A percentile compares a stretch with the other conserved stretches of the same genome.
Evolutionary conservation across 2,329 filamentous ascomycete species (phyloP).

Genomic region (Fusarium armeniacum): DNA sequence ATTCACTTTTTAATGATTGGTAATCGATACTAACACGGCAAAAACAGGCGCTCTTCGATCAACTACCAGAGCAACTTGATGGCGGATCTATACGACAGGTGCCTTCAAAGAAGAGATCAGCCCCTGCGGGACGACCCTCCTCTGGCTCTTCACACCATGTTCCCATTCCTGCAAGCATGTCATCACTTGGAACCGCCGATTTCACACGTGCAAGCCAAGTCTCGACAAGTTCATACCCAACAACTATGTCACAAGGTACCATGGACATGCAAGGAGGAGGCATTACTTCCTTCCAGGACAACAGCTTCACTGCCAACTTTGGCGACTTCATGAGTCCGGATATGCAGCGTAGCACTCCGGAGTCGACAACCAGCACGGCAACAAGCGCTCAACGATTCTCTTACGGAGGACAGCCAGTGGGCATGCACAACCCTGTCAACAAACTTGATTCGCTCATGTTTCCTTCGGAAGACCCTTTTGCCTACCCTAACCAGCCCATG

Average conservation of each 20-base stretch:
- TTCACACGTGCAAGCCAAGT: slow-evolving; percentile 52
- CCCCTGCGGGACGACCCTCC: slow-evolving; percentile 57
- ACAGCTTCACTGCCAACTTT: slow-evolving; percentile 57
- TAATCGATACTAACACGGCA: slow-evolving; percentile 26
- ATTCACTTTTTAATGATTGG: slow-evolving; percentile 24
- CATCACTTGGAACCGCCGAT: slow-evolving; percentile 54
- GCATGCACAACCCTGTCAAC: slow-evolving; percentile 65
- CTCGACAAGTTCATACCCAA: slow-evolving; percentile 48
- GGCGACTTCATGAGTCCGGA: slow-evolving; percentile 63
- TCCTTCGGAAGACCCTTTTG: slow-evolving; percentile 81
- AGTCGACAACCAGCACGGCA: slow-evolving; percentile 58
- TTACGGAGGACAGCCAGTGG: slow-evolving; percentile 53
- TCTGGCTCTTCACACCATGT: slow-evolving; percentile 50
- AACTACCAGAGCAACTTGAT: slow-evolving; percentile 80
- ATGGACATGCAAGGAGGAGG: slow-evolving; percentile 54
- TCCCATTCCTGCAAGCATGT: slow-evolving; percentile 52
- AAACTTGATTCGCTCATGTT: slow-evolving; percentile 87
- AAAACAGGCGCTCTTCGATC: slow-evolving; percentile 82
- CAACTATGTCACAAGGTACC: slow-evolving; percentile 51
- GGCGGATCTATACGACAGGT: slow-evolving; percentile 58
- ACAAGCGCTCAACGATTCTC: slow-evolving; percentile 57
- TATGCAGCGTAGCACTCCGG: slow-evolving; percentile 59
- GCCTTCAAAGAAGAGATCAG: slow-evolving; percentile 69
- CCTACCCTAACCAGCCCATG: slow-evolving; percentile 82
- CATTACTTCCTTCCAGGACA: slow-evolving; percentile 54